A percentile compares a stretch with the other conserved stretches of the same genome.
These are phyloP conservation scores for Tothia fuscella DNA, from an alignment of 2,329 filamentous ascomycete genomes.

Conservation along the genomic window DNA sequence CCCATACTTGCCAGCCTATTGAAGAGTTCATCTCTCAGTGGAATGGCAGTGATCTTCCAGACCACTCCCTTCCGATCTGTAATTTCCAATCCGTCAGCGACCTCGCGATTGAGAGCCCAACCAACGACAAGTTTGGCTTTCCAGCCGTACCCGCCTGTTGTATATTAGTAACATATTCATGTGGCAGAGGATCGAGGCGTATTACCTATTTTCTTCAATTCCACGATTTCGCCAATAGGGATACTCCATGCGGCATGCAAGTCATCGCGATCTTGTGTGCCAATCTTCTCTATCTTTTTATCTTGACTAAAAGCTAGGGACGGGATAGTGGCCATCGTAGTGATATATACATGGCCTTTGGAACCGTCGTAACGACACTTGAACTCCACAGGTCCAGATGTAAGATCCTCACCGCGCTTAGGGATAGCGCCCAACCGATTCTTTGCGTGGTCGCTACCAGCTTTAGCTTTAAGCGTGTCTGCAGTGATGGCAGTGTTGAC, in stretches of 20 bases:
- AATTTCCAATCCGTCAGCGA: slow-evolving; percentile 64
- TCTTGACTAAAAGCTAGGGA: slow-evolving; percentile 54
- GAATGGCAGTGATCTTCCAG: slow-evolving; percentile 57
- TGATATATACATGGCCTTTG: slow-evolving; percentile 61
- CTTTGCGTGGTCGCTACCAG: slow-evolving; percentile 48
- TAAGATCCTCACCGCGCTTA: slow-evolving; percentile 30
- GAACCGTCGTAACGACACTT: slow-evolving; percentile 57
- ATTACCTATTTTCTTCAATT: slow-evolving; percentile 69
- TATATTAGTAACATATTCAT: too few relatives aligned
- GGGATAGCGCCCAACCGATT: slow-evolving; percentile 61
- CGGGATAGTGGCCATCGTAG: slow-evolving; percentile 52
- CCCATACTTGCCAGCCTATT: slow-evolving; percentile 68
- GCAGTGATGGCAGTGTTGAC: slow-evolving; percentile 61
- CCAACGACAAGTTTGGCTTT: slow-evolving; percentile 74
- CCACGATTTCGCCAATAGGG: slow-evolving; percentile 56
- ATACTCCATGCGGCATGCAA: slow-evolving; percentile 55
- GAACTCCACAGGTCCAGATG: slow-evolving; percentile 64
- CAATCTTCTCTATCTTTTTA: slow-evolving; percentile 32
- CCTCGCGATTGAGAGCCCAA: slow-evolving; percentile 61
- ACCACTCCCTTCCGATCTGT: slow-evolving; percentile 39
- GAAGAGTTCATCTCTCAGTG: slow-evolving; percentile 64
- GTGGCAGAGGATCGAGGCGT: too few relatives aligned
- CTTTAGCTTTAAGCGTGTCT: slow-evolving; percentile 58
- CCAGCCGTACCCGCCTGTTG: slow-evolving; percentile 76
- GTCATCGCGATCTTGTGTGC: slow-evolving; percentile 37